phyloP scores from a whole-genome alignment of 225 moss, liverwort and hornwort species.

The Polytrichum commune region DNA sequence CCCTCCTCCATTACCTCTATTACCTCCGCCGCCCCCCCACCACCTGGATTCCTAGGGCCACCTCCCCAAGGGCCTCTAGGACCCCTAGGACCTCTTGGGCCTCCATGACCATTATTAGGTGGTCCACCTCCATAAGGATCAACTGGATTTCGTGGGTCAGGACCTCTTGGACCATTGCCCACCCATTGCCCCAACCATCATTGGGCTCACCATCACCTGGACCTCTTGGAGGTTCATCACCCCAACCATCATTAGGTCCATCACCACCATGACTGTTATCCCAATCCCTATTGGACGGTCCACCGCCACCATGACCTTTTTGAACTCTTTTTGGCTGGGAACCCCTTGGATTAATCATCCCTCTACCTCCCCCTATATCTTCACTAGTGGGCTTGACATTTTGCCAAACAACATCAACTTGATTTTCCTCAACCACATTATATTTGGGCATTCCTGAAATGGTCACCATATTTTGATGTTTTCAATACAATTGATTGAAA shows the following conservation, averaged over 20 bases:
- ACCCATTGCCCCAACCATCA: background rate
- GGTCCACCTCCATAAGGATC: background rate
- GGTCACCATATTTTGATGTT: no score
- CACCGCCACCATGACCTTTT: background rate
- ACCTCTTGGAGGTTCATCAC: background rate
- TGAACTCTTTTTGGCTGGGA: no score
- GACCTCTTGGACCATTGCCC: background rate
- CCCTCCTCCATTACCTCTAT: no score
- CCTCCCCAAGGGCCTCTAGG: no score
- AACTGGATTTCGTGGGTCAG: background rate
- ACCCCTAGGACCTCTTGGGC: background rate
- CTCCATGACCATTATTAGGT: background rate
- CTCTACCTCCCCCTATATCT: constrained; percentile 10
- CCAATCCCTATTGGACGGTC: background rate
- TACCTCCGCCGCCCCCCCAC: background rate
- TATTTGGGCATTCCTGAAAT: no score
- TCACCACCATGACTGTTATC: background rate
- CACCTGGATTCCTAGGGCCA: background rate
- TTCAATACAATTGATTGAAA: no score
- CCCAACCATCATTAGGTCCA: background rate
- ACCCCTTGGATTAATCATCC: constrained; percentile 16
- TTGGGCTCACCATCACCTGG: background rate
- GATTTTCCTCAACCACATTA: no score
- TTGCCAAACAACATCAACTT: background rate
- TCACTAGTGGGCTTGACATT: background rate